Evolutionary conservation across 768 basidiomycete species (phyloP), one percentile per base, ranked within the genome.

Genomic region (Cantharellus anzutake): DNA sequence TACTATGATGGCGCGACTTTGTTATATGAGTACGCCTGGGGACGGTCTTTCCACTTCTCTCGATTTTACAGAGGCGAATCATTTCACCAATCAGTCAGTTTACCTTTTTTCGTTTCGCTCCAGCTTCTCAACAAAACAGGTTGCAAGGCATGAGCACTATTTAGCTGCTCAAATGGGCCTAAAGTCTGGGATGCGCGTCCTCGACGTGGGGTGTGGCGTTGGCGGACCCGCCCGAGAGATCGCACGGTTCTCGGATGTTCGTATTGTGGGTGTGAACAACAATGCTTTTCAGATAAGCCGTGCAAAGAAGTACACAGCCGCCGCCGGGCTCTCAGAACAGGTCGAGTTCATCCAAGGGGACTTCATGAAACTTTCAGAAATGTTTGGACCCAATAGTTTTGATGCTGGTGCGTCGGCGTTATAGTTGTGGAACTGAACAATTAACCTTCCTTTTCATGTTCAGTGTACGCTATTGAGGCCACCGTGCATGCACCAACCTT

Each of bases 121-220:
- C 29, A 85, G 85, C 70, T 69, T 75, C 34, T 80, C 81, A 20
- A 81, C 83, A 3, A 72, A 70, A 14, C 63, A 74, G 67, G 75
- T 90, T 58, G 92, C 94, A 37, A 84, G 96, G 48, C 94, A 98
- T 67, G 94, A 99, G 73, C 94, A 99, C 73, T 98, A 93, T 73
- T 87, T 99, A 64, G 83, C 92, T 3, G 74, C 84, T 4, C 79
- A 88, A 67, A 91, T 97, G 84, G 69, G 71, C 53, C 74, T 99
- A 62, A 80, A 80, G 57, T 80, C 91, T 0, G 89, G 91, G 50
- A 96, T 96, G 92, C 81, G 84, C 41, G 93, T 99, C 48, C 83
- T 99, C 62, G 96, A 99, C 68, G 93, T 99, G 61, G 96, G 96
- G 2, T 98, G 96, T 70, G 96, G 96, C 69, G 85, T 99, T 59